phyloP scores from a whole-genome alignment of 306 rosid species.

The Fagus crenata region DNA sequence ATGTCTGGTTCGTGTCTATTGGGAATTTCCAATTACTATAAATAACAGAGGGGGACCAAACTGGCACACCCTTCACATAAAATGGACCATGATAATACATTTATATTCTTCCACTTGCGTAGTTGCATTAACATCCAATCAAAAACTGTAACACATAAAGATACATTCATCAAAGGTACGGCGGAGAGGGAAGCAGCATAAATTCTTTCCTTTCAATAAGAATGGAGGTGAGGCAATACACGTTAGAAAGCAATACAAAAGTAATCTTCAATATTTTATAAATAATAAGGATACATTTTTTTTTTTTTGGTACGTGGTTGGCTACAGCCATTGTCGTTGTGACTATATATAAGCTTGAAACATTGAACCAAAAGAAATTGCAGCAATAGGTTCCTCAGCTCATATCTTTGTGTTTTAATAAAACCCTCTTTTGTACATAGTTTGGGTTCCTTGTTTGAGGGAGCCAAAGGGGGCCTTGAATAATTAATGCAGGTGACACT shows the following conservation, averaged over 20 bases:
- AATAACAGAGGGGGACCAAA: background rate
- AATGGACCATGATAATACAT: background rate
- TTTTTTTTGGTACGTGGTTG: background rate
- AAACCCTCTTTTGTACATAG: background rate
- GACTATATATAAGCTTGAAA: background rate
- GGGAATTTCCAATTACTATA: background rate
- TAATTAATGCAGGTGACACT: background rate
- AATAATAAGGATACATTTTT: background rate
- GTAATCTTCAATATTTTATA: background rate
- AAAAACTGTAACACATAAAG: background rate
- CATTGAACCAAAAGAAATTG: background rate
- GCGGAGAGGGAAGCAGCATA: constrained; percentile 5
- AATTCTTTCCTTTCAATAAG: constrained; percentile 1
- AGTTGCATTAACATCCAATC: background rate
- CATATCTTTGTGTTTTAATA: background rate
- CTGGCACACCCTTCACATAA: background rate
- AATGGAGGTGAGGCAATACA: constrained; percentile 12
- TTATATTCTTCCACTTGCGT: background rate
- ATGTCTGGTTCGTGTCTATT: background rate
- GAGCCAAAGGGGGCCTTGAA: background rate
- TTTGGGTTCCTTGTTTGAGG: background rate
- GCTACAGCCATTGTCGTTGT: background rate
- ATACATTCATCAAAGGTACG: background rate
- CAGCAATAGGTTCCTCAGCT: background rate
- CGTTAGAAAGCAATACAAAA: background rate